Conservation (phyloP, 176 grass and related monocot species). For the Avena eriantha region DNA sequence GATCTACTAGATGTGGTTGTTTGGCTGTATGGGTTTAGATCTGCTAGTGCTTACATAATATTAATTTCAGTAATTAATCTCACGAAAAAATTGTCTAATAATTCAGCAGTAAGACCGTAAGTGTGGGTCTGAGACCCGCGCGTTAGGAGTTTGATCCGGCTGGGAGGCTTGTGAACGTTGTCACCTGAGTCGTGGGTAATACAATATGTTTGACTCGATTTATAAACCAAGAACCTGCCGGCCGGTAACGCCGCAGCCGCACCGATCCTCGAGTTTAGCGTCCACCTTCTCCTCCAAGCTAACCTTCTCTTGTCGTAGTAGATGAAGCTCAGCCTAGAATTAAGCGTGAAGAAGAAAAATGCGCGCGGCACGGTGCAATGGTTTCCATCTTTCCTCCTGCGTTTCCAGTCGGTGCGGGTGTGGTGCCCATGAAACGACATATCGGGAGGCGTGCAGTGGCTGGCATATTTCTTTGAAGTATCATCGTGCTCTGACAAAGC, state of each 20-base stretch:
- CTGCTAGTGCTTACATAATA: too few relatives aligned
- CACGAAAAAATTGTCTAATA: too few relatives aligned
- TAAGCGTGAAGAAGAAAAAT: not conserved
- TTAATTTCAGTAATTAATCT: too few relatives aligned
- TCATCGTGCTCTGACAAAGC: not conserved
- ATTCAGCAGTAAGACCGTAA: too few relatives aligned
- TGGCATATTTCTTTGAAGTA: not conserved
- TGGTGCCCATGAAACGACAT: conserved; percentile 11
- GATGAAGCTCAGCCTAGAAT: not conserved
- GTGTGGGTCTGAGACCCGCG: too few relatives aligned
- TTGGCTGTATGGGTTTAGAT: too few relatives aligned
- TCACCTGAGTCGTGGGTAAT: not conserved
- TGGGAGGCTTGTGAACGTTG: not conserved
- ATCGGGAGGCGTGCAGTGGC: not conserved
- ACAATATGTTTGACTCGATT: not conserved
- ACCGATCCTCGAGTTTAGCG: not conserved
- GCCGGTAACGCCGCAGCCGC: not conserved
- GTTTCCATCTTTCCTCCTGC: not conserved
- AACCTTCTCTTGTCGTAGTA: not conserved
- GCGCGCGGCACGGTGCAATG: not conserved
- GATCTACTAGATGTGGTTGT: too few relatives aligned
- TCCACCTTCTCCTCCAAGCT: not conserved
- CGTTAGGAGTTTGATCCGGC: too few relatives aligned
- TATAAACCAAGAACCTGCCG: not conserved
- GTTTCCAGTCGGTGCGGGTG: not conserved